These are phyloP conservation scores for apple (Malus domestica) DNA, from an alignment of 306 rosid species.

Conservation along the genomic window DNA sequence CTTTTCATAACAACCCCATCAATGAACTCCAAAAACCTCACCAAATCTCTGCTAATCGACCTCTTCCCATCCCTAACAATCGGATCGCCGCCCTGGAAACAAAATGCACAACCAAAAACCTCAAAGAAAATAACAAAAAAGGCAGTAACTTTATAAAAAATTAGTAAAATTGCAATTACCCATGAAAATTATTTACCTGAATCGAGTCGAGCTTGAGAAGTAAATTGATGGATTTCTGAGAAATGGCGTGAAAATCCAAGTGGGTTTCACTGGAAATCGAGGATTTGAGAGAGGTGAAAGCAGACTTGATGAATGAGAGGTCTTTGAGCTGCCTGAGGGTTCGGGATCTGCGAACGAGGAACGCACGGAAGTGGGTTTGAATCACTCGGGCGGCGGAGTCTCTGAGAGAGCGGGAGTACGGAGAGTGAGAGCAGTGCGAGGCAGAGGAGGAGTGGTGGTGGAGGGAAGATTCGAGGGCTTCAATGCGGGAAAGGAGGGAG, in stretches of 20 bases:
- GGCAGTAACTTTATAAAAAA: not conserved
- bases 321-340: slow-evolving; percentile 74
- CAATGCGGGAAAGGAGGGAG: slow-evolving; percentile 61
- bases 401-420: slow-evolving; percentile 40
- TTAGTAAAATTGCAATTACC: not conserved
- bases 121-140: not conserved
- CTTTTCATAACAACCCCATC: slow-evolving; percentile 54
- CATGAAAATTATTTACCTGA: slow-evolving; percentile 38
- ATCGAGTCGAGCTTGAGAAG: slow-evolving; percentile 66
- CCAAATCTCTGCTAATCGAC: slow-evolving; percentile 58
- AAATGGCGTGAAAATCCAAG: slow-evolving; percentile 42
- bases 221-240: slow-evolving; percentile 51
- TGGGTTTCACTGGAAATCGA: slow-evolving; percentile 30
- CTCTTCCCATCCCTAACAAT: slow-evolving; percentile 63
- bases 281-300: slow-evolving; percentile 48
- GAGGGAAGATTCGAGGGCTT: slow-evolving; percentile 79
- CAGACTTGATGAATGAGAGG: slow-evolving; percentile 64
- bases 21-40: slow-evolving; percentile 56
- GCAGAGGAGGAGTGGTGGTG: slow-evolving; percentile 15
- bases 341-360: slow-evolving; percentile 80
- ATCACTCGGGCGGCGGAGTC: slow-evolving; percentile 63
- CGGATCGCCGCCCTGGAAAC: slow-evolving; percentile 48
- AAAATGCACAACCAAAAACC: not conserved
- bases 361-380: slow-evolving; percentile 78
- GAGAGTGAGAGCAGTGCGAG: not conserved